These are phyloP conservation scores for Didymella glomerata DNA, from an alignment of 2,329 filamentous ascomycete genomes.

Conservation along the genomic window DNA sequence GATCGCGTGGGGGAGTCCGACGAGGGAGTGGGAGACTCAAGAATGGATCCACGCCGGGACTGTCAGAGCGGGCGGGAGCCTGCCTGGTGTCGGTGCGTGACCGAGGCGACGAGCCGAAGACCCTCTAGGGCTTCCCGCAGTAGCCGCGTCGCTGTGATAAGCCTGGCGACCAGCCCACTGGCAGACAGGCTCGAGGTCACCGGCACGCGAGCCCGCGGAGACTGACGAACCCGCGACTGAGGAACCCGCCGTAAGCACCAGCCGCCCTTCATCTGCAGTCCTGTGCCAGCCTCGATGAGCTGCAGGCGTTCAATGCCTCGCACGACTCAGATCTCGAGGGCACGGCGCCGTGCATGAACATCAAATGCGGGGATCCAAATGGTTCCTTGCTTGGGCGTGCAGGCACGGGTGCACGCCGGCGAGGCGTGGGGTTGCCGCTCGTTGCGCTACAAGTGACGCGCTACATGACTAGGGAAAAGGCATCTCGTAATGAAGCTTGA, in stretches of 20 bases:
- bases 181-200: not conserved
- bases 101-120: not conserved
- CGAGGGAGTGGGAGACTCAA: constrained; percentile 3
- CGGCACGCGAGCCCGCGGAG: not conserved
- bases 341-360: not conserved
- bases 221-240: not conserved
- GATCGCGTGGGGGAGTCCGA: constrained; percentile 5
- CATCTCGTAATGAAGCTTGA: constrained; percentile 19
- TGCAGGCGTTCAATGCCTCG: not conserved
- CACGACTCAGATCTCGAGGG: not conserved
- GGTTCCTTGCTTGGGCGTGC: not conserved
- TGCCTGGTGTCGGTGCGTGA: not conserved
- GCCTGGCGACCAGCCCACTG: not conserved
- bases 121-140: constrained; percentile 1
- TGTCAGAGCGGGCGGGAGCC: not conserved
- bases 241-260: not conserved
- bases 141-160: constrained; percentile 8
- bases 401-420: not conserved
- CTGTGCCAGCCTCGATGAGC: not conserved
- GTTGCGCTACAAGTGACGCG: not conserved
- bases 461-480: constrained; percentile 2
- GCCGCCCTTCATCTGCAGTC: not conserved
- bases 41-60: not conserved
- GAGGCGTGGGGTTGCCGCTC: constrained; percentile 1
- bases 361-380: not conserved